Evolutionary conservation across 768 basidiomycete genomes (phyloP), one percentile per base, ranked within the genome.

Genomic region (Tylopilus rubrobrunneus): DNA sequence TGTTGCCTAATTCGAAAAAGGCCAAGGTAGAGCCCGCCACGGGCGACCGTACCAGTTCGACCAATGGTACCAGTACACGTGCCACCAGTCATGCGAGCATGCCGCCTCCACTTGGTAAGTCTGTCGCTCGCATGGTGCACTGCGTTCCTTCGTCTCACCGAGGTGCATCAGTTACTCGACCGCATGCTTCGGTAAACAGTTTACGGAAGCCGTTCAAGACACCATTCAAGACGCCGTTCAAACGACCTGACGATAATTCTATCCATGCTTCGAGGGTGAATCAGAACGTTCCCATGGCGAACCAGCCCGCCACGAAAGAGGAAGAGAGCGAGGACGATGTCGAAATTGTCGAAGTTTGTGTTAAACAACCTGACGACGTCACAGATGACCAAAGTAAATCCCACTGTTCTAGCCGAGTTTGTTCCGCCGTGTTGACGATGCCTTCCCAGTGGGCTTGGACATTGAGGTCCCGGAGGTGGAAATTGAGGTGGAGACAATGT

Each of bases 151-250:
- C 15, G 3, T 28, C 19, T 17, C 3, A 53, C 39, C 17, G 19
- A 40, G 11, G 14, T 15, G 56, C 31, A 17, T 39, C 28, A 80
- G 81, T 77, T 14, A 82, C 81, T 8, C 79, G 73, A 57, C 75
- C 78, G 5, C 71, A 77, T 60, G 63, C 58, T 45, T 81, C 80
- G 8, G 72, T 66, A 0, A 61, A 58, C 25, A 60, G 59, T 49
- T 59, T 83, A 48, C 73, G 61, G 41, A 84, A 81, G 62, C 84
- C 83, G 3, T 86, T 83, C 67, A 82, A 76, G 60, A 69, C 71
- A 1, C 77, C 76, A 1, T 41, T 71, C 60, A 74, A 70, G 48
- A 63, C 61, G 0, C 64, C 69, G 0, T 63, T 82, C 44, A 72
- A 64, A 39, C 80, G 76, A 55, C 82, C 83, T 78, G 77, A 61